A percentile compares a stretch with the other conserved stretches of the same genome.
phyloP scores from a whole-genome alignment of 2,329 filamentous ascomycete species.

The Alternaria tenuissima region DNA sequence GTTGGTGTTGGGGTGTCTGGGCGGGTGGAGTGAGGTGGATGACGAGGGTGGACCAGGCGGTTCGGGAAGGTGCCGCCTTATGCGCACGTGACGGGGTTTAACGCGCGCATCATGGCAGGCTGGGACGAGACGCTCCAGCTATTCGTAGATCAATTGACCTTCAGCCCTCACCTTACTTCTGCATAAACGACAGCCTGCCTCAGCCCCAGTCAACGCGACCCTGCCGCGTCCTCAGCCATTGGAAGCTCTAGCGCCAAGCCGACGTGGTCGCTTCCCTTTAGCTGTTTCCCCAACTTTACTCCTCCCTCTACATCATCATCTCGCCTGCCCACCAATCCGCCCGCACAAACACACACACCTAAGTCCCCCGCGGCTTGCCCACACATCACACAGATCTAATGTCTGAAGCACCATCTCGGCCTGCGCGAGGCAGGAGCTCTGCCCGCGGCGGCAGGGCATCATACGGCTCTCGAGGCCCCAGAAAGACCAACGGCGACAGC shows the following conservation, averaged over 20 bases:
- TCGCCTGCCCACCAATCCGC: constrained; percentile 37
- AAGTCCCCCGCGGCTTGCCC: constrained; percentile 34
- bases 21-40: constrained; percentile 11
- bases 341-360: constrained; percentile 29
- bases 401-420: constrained; percentile 93
- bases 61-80: constrained; percentile 14
- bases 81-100: constrained; percentile 19
- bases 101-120: constrained; percentile 20
- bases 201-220: constrained; percentile 28
- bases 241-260: constrained; percentile 40
- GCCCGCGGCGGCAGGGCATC: constrained; percentile 82
- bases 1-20: background rate
- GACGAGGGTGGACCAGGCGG: constrained; percentile 18
- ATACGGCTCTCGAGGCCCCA: constrained; percentile 64
- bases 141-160: constrained; percentile 16
- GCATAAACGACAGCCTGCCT: constrained; percentile 19
- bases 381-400: constrained; percentile 66
- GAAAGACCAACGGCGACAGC: constrained; percentile 75
- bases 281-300: constrained; percentile 39
- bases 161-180: constrained; percentile 18
- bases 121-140: constrained; percentile 10
- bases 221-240: constrained; percentile 30
- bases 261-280: constrained; percentile 38
- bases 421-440: constrained; percentile 89
- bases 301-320: constrained; percentile 45